Percentiles rank a stretch among this genome's conserved stretches.
Conservation (phyloP, 31 red algal genomes). For the Odonthalia washingtoniensis region DNA sequence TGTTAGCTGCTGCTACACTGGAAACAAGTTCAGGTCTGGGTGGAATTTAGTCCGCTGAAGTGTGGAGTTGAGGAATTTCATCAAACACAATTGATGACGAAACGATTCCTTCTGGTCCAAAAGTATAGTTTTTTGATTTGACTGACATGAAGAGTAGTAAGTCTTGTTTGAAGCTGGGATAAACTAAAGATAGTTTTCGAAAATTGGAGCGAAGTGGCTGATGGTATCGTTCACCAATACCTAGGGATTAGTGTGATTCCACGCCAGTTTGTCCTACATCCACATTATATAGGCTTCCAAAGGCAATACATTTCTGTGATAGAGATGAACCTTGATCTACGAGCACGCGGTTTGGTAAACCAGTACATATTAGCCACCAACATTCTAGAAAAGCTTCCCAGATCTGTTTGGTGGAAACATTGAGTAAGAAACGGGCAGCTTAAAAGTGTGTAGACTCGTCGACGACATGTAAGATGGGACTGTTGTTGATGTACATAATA, state of each 20-base stretch:
- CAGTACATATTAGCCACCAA: conserved; percentile 14
- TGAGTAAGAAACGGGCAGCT: conserved; percentile 23
- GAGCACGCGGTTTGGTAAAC: conserved; percentile 57
- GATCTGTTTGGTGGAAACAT: conserved; percentile 11
- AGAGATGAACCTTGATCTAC: too few relatives aligned
- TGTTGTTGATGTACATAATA: conserved; percentile 31
- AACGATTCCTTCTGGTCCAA: conserved; percentile 22
- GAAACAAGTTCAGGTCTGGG: neutral
- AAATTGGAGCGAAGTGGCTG: conserved; percentile 18
- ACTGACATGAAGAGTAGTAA: neutral
- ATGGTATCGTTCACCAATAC: conserved; percentile 45
- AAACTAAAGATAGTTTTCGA: neutral
- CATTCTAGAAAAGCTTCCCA: neutral
- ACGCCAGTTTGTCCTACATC: conserved; percentile 18
- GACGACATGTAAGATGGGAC: conserved; percentile 34
- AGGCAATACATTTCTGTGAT: neutral
- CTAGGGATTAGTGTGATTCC: conserved; percentile 42
- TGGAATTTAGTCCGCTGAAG: neutral
- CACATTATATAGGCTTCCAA: conserved; percentile 22
- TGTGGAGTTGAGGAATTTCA: conserved; percentile 14
- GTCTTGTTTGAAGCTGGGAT: neutral
- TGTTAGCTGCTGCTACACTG: neutral
- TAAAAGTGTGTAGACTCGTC: conserved; percentile 32
- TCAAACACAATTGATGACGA: conserved; percentile 26
- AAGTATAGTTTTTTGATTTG: conserved; percentile 41